phyloP scores from a whole-genome alignment of 176 grass and related monocot genomes.

The Musa schizocarpa region DNA sequence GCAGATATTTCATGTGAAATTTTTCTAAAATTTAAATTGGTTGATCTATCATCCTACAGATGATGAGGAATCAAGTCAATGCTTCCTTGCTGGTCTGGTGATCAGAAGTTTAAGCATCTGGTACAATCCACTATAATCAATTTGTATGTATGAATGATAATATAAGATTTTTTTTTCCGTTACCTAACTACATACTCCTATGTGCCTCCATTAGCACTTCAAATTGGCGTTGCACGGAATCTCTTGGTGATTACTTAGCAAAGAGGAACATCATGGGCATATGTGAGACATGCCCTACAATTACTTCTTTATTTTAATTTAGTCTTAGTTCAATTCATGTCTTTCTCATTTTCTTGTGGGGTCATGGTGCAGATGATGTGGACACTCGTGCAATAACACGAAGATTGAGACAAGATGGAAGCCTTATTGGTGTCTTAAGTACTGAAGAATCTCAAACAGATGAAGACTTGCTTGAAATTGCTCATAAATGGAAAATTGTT shows the following conservation, averaged over 20 bases:
- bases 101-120: slow-evolving; percentile 83
- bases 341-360: background rate
- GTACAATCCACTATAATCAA: slow-evolving; percentile 25
- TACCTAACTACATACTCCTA: background rate
- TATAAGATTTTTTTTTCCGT: background rate
- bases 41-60: slow-evolving; percentile 29
- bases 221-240: slow-evolving; percentile 79
- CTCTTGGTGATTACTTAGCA: slow-evolving; percentile 73
- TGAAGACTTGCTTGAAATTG: slow-evolving; percentile 61
- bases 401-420: slow-evolving; percentile 86
- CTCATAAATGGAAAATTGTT: slow-evolving; percentile 83
- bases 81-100: slow-evolving; percentile 80
- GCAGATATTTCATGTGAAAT: background rate
- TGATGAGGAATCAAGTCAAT: slow-evolving; percentile 82
- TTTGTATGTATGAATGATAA: background rate
- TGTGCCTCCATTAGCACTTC: slow-evolving; percentile 45
- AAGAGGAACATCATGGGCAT: slow-evolving; percentile 95
- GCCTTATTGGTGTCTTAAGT: slow-evolving; percentile 93
- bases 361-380: slow-evolving; percentile 52
- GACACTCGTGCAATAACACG: slow-evolving; percentile 92
- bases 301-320: background rate
- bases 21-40: slow-evolving; percentile 3
- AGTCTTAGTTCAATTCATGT: background rate
- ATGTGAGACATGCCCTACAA: slow-evolving; percentile 43
- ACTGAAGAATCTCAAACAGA: slow-evolving; percentile 68